These are phyloP conservation scores for Misopates orontium DNA, from an alignment of 257 asterid genomes.

Conservation along the genomic window DNA sequence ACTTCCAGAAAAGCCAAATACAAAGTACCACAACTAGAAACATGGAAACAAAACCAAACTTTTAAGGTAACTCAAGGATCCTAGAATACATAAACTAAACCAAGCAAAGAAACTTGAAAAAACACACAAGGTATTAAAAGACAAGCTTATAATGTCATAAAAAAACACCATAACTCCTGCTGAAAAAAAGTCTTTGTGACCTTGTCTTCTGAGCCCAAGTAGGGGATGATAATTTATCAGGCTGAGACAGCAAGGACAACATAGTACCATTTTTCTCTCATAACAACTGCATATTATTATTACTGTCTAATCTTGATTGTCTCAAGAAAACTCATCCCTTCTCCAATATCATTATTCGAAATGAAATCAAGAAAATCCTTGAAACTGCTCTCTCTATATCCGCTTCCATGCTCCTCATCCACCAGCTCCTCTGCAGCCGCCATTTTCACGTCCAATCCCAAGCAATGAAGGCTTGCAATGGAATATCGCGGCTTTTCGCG, in stretches of 20 bases:
- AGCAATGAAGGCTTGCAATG: conserved; percentile 44
- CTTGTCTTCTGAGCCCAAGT: conserved; percentile 12
- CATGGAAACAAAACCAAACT: neutral
- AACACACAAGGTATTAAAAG: neutral
- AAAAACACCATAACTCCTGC: neutral
- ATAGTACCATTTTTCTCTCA: no score
- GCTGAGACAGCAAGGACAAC: no score
- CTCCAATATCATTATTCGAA: conserved; percentile 37
- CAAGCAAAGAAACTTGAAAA: neutral
- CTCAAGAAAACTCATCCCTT: conserved; percentile 38
- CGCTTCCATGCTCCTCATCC: conserved; percentile 32
- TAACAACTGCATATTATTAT: no score
- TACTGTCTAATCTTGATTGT: conserved; percentile 27
- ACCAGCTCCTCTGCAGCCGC: conserved; percentile 38
- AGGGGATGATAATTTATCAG: no score
- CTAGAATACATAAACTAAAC: neutral
- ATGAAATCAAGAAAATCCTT: conserved; percentile 45
- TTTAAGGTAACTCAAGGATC: neutral
- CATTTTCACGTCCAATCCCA: conserved; percentile 52
- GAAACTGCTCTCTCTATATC: conserved; percentile 48
- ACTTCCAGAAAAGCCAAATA: neutral
- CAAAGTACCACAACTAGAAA: neutral
- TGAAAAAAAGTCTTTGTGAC: neutral
- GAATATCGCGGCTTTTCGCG: conserved; percentile 39
- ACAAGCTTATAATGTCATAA: neutral